These are phyloP conservation scores for Cladophialophora yegresii DNA, from an alignment of 2,329 filamentous ascomycete genomes.

Conservation along the genomic window DNA sequence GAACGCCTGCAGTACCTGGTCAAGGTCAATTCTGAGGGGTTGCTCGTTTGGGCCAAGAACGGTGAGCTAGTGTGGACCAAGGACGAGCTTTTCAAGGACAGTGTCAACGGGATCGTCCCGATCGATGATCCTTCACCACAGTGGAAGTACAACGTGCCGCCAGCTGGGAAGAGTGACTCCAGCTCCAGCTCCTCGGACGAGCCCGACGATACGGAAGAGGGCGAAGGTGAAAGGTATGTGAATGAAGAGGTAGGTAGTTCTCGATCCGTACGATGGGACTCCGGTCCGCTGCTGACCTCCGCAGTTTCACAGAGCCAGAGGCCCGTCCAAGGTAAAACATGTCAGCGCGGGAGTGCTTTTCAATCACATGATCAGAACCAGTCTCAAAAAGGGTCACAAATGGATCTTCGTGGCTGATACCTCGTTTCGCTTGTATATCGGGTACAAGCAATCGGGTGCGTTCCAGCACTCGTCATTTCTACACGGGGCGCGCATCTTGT, in stretches of 20 bases:
- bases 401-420: slow-evolving; percentile 91
- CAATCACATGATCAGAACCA: slow-evolving; percentile 71
- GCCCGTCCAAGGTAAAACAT: slow-evolving; percentile 64
- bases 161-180: slow-evolving; percentile 17
- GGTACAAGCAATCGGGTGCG: slow-evolving; percentile 82
- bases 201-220: slow-evolving; percentile 26
- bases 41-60: slow-evolving; percentile 86
- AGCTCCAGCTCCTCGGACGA: slow-evolving; percentile 37
- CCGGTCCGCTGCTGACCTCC: neutral
- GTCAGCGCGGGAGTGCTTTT: slow-evolving; percentile 72
- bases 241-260: slow-evolving; percentile 52
- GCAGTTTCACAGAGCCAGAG: slow-evolving; percentile 60
- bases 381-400: slow-evolving; percentile 79
- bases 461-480: slow-evolving; percentile 93
- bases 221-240: slow-evolving; percentile 66
- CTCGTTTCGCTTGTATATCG: slow-evolving; percentile 75
- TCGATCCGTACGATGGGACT: neutral
- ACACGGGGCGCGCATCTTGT: slow-evolving; percentile 75
- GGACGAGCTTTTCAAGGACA: slow-evolving; percentile 62
- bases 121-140: slow-evolving; percentile 61
- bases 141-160: slow-evolving; percentile 47
- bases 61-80: slow-evolving; percentile 75
- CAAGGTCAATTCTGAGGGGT: slow-evolving; percentile 70
- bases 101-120: slow-evolving; percentile 65
- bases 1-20: slow-evolving; percentile 81